Conservation (phyloP, 805 yeast genomes). For the Candida caryicola region DNA sequence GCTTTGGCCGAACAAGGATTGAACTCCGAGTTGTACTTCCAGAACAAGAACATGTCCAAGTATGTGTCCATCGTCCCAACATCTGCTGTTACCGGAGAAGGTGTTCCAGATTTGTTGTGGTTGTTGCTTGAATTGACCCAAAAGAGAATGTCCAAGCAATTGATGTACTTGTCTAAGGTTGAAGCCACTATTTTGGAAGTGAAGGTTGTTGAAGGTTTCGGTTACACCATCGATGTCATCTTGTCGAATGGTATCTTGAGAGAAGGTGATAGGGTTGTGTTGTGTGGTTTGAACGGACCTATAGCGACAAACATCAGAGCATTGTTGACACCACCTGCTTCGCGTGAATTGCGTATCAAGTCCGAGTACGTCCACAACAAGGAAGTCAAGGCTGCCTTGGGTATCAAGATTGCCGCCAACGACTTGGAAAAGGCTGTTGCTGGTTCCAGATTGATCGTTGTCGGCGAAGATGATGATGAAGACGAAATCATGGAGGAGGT, state of each 20-base stretch:
- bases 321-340: constrained; percentile 93
- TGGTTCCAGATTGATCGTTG: constrained; percentile 92
- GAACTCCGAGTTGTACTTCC: constrained; percentile 94
- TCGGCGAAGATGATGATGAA: constrained; percentile 96
- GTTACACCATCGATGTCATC: constrained; percentile 97
- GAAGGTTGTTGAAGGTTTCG: constrained; percentile 96
- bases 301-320: constrained; percentile 96
- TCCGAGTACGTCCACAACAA: constrained; percentile 96
- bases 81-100: constrained; percentile 98
- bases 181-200: constrained; percentile 98
- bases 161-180: constrained; percentile 89
- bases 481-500: constrained; percentile 97
- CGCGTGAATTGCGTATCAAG: constrained; percentile 92
- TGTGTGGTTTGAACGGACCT: constrained; percentile 98
- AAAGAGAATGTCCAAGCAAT: constrained; percentile 97
- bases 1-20: constrained; percentile 97
- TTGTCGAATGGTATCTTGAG: constrained; percentile 92
- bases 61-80: constrained; percentile 97
- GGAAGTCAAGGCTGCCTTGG: constrained; percentile 97
- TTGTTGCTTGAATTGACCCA: constrained; percentile 92
- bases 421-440: constrained; percentile 99
- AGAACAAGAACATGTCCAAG: constrained; percentile 89
- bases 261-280: constrained; percentile 93
- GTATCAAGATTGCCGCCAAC: constrained; percentile 97
- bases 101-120: constrained; percentile 98